Base-by-base conservation (phyloP, 192 early-diverging fungal species). In the Coemansia sp. region DNA sequence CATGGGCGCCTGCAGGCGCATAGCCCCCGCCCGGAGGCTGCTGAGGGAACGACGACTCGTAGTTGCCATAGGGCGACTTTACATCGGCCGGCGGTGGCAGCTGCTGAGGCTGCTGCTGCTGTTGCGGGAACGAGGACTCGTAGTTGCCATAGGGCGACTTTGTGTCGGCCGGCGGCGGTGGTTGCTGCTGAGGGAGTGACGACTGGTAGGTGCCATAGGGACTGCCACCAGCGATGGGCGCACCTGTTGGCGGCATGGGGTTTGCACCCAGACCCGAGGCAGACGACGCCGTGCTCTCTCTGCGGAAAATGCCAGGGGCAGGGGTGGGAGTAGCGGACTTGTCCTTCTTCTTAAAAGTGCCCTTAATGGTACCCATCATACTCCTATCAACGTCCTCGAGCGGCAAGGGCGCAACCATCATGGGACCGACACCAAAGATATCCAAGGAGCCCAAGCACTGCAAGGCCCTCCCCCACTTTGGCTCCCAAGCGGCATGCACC, bases 301-400 rank as follows among this genome's bases (percentile, higher is more conserved):
- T 63, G 28, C 53, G 35, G 43, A 80, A 80, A 2, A 70, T 59
- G 1, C 61, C 62, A 13, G 77, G 61, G 3, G 63, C 64, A 13
- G 64, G 41, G 0, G 66, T 42, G 10, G 77, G 72, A 6, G 64
- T 62, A 3, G 68, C 43, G 9, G 48, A 23, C 68, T 79, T 79
- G 16, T 80, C 77, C 77, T 80, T 80, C 69, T 75, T 75, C 33
- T 65, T 62, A 66, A 80, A 80, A 0, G 77, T 73, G 52, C 68
- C 61, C 72, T 70, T 79, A 63, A 80, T 53, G 3, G 77, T 65
- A 38, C 61, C 66, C 57, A 80, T 64, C 67, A 75, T 69, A 57
- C 77, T 39, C 57, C 61, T 65, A 37, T 45, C 64, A 6, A 37
- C 20, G n/a, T 64, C 65, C 7, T 80, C 72, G 14, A 76, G 21